Evolutionary conservation across 2,329 filamentous ascomycete species (phyloP), one percentile per base, ranked within the genome.

Genomic region (Albifimbria verrucaria): DNA sequence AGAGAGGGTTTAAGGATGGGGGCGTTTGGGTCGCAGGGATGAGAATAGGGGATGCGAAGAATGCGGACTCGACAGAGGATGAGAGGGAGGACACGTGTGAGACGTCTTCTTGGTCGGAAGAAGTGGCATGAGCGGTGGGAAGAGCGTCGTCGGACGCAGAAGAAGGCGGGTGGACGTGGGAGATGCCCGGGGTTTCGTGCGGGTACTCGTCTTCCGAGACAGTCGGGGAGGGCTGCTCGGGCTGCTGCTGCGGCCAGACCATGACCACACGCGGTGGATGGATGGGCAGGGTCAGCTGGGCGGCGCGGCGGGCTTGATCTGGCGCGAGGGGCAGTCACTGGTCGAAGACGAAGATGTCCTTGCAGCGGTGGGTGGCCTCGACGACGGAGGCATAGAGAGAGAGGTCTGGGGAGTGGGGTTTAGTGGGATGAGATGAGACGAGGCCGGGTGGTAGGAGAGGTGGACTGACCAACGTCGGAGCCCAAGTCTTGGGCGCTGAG

Each of bases 301-400:
- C 52, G 53, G 53, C 45, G 23, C 21, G 22, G 11, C 5, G 24
- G 60, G 62, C 62, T 57, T 62, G 62, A 56, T 61, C 62, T 60
- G 63, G 62, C 61, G n/a, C n/a, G n/a, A 59, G 51, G 56, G 56
- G 56, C 57, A 65, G 58, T 72, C 68, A 72, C 60, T 71, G 67
- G 51, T 83, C 81, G 65, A 89, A 92, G 32, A 74, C 62, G 68
- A 97, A 97, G 49, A 97, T 87, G 56, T 85, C 77, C 65, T 88
- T 89, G 67, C 91, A 84, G 48, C 86, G 82, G 72, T 97, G 92
- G 28, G 91, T 94, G 32, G 85, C 87, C 53, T 97, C 89, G 17
- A 96, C 92, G 3, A 97, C 88, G 0, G 87, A 83, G 53, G 90
- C 85, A 55, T 86, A 88, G 28, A 90, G 80, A 50, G 78, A 79